Conservation (phyloP, 148 eudicot species). For the Persicaria tinctoria region DNA sequence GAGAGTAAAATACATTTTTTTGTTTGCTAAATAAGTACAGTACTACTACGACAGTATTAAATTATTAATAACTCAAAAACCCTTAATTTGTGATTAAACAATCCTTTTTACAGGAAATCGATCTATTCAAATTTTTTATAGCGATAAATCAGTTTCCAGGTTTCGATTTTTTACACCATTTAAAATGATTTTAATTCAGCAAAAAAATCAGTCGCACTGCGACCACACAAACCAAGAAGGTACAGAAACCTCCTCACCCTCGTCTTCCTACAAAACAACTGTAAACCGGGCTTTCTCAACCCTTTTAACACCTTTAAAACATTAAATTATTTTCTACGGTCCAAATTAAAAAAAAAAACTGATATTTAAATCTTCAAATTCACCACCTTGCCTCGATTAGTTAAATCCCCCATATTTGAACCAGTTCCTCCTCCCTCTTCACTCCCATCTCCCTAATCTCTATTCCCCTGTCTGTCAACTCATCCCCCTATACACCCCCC, state of each 20-base stretch:
- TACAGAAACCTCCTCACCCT: constrained; percentile 7
- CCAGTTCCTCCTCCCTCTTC: constrained; percentile 15
- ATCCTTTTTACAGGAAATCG: too few relatives aligned
- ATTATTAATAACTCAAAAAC: too few relatives aligned
- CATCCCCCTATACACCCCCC: constrained; percentile 12
- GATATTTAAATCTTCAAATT: constrained; percentile 3
- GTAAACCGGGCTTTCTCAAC: constrained; percentile 8
- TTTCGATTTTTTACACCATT: too few relatives aligned
- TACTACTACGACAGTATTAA: too few relatives aligned
- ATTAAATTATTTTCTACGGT: not conserved
- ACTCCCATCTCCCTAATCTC: constrained; percentile 5
- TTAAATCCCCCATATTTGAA: constrained; percentile 41
- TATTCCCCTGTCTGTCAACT: constrained; percentile 10
- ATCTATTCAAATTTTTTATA: too few relatives aligned
- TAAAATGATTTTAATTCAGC: too few relatives aligned
- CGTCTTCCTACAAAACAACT: constrained; percentile 3
- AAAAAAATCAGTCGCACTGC: not conserved
- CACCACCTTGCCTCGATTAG: constrained; percentile 41
- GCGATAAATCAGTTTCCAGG: too few relatives aligned
- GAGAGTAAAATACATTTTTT: too few relatives aligned
- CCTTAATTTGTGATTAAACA: too few relatives aligned
- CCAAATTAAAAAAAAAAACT: not conserved
- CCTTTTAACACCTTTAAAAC: not conserved
- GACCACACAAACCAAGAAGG: constrained; percentile 11
- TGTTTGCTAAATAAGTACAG: too few relatives aligned